Conservation (phyloP, 345 rosid species). For the Melaleuca quinquenervia region DNA sequence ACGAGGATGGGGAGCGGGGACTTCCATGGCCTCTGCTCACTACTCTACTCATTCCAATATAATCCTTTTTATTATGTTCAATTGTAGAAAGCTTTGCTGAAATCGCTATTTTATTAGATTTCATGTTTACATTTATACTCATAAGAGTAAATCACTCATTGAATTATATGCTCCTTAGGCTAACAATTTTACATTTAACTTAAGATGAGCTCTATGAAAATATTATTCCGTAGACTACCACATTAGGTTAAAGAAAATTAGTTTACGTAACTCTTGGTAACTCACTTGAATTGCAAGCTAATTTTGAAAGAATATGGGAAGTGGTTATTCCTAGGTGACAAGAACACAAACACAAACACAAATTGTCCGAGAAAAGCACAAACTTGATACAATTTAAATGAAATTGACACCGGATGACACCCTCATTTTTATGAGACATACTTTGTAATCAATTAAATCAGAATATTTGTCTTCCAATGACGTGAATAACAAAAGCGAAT, state of each 20-base stretch:
- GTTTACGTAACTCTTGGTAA: background rate
- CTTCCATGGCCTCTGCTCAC: background rate
- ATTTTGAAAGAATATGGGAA: background rate
- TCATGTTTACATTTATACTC: too few species aligned
- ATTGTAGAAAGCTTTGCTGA: background rate
- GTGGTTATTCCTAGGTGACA: background rate
- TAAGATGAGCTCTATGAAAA: background rate
- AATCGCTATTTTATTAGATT: background rate
- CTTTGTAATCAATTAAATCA: background rate
- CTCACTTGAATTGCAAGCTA: background rate
- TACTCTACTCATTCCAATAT: too few species aligned
- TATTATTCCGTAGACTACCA: background rate
- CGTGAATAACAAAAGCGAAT: background rate
- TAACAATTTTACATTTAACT: background rate
- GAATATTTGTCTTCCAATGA: background rate
- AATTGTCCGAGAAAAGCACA: background rate
- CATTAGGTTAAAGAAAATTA: background rate
- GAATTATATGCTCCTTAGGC: background rate
- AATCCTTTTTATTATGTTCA: background rate
- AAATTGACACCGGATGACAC: background rate
- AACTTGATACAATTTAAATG: background rate
- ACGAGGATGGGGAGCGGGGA: background rate
- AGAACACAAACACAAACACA: background rate
- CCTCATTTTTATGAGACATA: background rate
- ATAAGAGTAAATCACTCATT: background rate